Evolutionary conservation across 306 rosid species (phyloP).

Genomic region (Delonix regia): DNA sequence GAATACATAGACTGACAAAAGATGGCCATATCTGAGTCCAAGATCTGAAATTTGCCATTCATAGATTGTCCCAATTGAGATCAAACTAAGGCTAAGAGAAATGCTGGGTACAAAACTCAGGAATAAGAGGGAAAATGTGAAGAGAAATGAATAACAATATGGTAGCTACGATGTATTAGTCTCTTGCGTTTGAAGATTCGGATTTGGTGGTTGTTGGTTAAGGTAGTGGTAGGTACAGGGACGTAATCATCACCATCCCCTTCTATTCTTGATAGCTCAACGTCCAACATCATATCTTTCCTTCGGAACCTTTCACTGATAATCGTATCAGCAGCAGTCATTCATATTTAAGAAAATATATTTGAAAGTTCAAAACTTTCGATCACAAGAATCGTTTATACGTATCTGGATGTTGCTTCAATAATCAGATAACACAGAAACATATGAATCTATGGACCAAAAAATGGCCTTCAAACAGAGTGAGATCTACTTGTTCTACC

Average conservation of each 20-base stretch:
- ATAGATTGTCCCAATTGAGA: constrained; percentile 29
- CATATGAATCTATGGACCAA: too few relatives aligned
- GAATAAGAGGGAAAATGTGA: constrained; percentile 48
- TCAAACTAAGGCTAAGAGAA: constrained; percentile 28
- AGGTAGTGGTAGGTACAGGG: constrained; percentile 48
- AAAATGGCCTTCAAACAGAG: too few relatives aligned
- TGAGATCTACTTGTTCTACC: not conserved
- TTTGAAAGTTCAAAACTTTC: not conserved
- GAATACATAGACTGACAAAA: constrained; percentile 43
- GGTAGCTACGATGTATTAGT: constrained; percentile 64
- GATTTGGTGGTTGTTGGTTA: constrained; percentile 54
- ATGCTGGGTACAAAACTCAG: constrained; percentile 36
- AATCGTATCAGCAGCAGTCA: not conserved
- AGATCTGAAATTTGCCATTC: constrained; percentile 60
- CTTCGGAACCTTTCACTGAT: constrained; percentile 5
- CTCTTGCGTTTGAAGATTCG: constrained; percentile 69
- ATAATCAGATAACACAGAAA: not conserved
- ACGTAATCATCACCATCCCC: constrained; percentile 41
- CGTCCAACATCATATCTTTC: constrained; percentile 29
- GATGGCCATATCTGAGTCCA: constrained; percentile 35
- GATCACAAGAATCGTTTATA: constrained; percentile 2
- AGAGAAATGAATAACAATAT: constrained; percentile 27
- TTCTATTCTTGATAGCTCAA: constrained; percentile 43
- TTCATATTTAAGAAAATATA: constrained; percentile 1
- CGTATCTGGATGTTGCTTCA: constrained; percentile 3